Evolutionary conservation across 306 rosid genomes (phyloP), one percentile per base, ranked within the genome.

Genomic region (Prosopis cineraria): DNA sequence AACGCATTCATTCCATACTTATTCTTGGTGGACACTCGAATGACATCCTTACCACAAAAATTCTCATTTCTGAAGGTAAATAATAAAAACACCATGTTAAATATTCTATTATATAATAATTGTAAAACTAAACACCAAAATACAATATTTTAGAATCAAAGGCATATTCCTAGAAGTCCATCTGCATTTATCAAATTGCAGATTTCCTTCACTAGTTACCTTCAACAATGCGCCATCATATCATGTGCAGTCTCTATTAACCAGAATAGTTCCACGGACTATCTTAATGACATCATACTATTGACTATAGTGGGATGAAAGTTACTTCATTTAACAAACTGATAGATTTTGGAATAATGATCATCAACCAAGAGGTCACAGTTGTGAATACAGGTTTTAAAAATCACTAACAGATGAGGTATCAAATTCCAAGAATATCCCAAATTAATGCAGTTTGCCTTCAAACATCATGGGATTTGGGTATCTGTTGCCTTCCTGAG

Each of bases 1-100:
- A 93, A 68, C 24, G 82, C 82, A 69, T 88, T 91, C 48, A 83
- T 73, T 65, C 98, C 98, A 72, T 93, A 85, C 78, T 70, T 87
- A 60, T 89, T 91, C 83, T 75, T 89, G 3, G 92, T 85, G 24
- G 89, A 81, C 33, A 93, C 73, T 83, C 80, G 84, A 75, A 93
- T 80, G 45, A 80, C 80, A 78, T 93, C 97, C 36, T 30, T 60
- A 20, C 97, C 97, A 58, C 78, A 89, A 68, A 89, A 93, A 74
- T 91, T 89, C 87, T 88, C 91, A 39, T 87, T 87, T 72, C 98
- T 93, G 88, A 47, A 75, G 56, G 10, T 29, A 77, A 43, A 58
- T 50, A 27, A 27, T 39, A 37, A 45, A 63, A n/a, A 24, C 1
- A 69, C 3, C 12, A 45, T 27, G 68, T 81, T 68, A 85, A 48